These are phyloP conservation scores for Pulveroboletus sp. DNA, from an alignment of 768 basidiomycete species.

Conservation along the genomic window DNA sequence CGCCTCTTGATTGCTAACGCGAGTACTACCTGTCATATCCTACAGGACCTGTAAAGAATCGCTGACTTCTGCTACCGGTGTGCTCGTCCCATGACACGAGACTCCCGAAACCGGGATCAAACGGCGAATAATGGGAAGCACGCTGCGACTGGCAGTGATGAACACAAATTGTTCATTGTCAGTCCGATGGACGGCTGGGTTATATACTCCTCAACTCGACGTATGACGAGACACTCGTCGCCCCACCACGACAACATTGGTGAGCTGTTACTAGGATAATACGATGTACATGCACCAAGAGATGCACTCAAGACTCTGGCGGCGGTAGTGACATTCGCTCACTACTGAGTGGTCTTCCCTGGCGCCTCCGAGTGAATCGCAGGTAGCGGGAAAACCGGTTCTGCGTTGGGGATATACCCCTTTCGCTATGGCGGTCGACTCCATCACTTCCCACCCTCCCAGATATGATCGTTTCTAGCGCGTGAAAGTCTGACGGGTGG, in stretches of 20 bases:
- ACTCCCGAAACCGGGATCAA: too few relatives aligned
- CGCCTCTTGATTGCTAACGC: not conserved
- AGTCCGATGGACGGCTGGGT: not conserved
- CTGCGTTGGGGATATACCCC: constrained; percentile 15
- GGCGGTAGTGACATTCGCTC: constrained; percentile 24
- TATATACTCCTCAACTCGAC: not conserved
- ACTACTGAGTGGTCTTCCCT: constrained; percentile 35
- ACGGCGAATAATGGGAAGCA: not conserved
- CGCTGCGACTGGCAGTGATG: not conserved
- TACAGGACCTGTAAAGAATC: not conserved
- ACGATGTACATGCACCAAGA: not conserved
- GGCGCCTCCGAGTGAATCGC: constrained; percentile 47
- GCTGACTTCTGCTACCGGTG: not conserved
- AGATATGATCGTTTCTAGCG: constrained; percentile 54
- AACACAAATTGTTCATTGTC: not conserved
- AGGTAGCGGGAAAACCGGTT: constrained; percentile 57
- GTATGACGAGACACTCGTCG: not conserved
- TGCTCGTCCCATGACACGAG: not conserved
- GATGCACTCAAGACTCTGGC: constrained; percentile 7
- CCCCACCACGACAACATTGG: not conserved
- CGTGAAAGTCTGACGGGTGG: constrained; percentile 46
- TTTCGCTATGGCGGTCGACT: constrained; percentile 12
- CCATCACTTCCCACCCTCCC: constrained; percentile 23
- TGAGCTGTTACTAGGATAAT: not conserved
- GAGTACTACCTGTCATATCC: not conserved